Conservation (phyloP, 352 stramenopile genomes). For the Phytophthora cactorum region DNA sequence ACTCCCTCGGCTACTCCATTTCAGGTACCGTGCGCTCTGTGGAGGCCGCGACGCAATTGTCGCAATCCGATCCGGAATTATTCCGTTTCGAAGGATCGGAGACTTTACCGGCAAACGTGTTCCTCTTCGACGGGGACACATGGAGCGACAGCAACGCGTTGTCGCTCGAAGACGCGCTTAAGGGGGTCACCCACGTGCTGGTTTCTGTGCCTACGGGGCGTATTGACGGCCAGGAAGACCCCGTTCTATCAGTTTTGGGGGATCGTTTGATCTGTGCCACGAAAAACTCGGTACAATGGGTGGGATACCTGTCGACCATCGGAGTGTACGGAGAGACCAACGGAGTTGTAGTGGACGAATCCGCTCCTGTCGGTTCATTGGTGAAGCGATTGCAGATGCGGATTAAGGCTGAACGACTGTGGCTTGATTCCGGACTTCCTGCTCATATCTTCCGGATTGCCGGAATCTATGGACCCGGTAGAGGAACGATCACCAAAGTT, state of each 20-base stretch:
- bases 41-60: constrained; percentile 54
- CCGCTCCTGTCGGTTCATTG: constrained; percentile 65
- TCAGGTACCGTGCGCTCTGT: constrained; percentile 75
- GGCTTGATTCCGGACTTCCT: constrained; percentile 73
- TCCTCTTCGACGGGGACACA: constrained; percentile 78
- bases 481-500: constrained; percentile 84
- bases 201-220: constrained; percentile 67
- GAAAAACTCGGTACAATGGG: constrained; percentile 71
- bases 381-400: constrained; percentile 77
- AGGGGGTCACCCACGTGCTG: constrained; percentile 76
- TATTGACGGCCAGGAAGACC: constrained; percentile 61
- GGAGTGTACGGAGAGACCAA: constrained; percentile 94
- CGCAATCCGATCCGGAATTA: constrained; percentile 34
- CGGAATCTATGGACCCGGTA: constrained; percentile 91
- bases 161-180: constrained; percentile 57
- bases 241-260: constrained; percentile 65
- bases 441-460: constrained; percentile 91
- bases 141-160: constrained; percentile 50
- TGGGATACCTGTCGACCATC: constrained; percentile 93
- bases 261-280: constrained; percentile 47
- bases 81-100: constrained; percentile 42
- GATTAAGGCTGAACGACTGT: constrained; percentile 77
- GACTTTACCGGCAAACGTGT: constrained; percentile 56
- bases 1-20: constrained; percentile 62
- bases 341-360: constrained; percentile 86